Base-by-base conservation (phyloP, 2,329 filamentous ascomycete species). In the Beauveria scarabaeidicola region DNA sequence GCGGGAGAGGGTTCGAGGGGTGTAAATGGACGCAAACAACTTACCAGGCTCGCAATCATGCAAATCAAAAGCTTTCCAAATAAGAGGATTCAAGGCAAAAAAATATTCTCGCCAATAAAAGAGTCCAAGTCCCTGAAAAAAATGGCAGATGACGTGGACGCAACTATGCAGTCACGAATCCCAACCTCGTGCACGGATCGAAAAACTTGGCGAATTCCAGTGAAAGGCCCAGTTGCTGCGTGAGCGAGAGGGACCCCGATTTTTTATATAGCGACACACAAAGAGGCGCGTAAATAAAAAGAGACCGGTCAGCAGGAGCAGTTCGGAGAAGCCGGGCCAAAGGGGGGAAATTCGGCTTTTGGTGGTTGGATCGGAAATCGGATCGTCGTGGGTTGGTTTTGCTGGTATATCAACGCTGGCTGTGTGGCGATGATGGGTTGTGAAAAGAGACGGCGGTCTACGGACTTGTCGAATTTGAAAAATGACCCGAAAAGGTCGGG, bases 161-260 rank as follows among this genome's bases (percentile, higher is more conserved):
- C 50, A 46, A 59, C 29, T 52, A 48, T 32, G 40, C 29, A 53
- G 57, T 52, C 43, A 52, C 40, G 48, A 38, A 47, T 36, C 48
- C 57, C 50, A 59, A 53, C 57, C 57, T 59, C 50, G 40, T 59
- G 40, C 32, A 50, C 54, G 46, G 44, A 43, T 32, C 48, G 40
- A 59, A 38, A 59, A 38, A 59, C 57, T 59, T 23, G 57, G 50
- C 32, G 57, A 59, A 59, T 59, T 59, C 57, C 57, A 59, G 57
- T 59, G 57, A 25, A 40, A 38, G 57, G 57, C 50, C 38, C 19
- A 54, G 41, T 48, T 48, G 41, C 29, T 47, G 50, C 8, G 41
- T 53, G 21, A 36, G 41, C 41, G 10, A 32, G 27, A 41, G 25
- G 13, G 41, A 13, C 13, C 53, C 54, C 54, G 44, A 11, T 40